phyloP scores from a whole-genome alignment of 225 moss, liverwort and hornwort genomes.

The Marchantia polymorpha region DNA sequence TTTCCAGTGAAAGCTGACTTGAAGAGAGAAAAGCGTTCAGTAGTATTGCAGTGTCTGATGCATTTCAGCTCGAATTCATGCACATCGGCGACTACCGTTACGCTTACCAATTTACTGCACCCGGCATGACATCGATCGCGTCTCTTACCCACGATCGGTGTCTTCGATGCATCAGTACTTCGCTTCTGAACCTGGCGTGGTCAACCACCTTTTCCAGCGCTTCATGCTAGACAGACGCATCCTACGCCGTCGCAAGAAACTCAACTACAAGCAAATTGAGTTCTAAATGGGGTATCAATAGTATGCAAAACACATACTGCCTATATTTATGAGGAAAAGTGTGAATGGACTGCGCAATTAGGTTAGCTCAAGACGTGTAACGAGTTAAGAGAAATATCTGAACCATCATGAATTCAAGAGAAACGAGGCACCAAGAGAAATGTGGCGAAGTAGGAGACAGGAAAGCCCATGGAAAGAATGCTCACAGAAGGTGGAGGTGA shows the following conservation, averaged over 20 bases:
- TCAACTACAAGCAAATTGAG: neutral
- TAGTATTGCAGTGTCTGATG: too few relatives aligned
- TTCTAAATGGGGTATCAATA: neutral
- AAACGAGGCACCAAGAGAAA: neutral
- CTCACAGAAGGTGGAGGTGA: neutral
- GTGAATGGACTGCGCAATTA: neutral
- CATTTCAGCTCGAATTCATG: too few relatives aligned
- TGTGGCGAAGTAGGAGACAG: neutral
- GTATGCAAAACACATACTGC: neutral
- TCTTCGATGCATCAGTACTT: too few relatives aligned
- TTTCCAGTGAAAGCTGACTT: too few relatives aligned
- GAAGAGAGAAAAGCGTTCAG: too few relatives aligned
- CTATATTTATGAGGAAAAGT: neutral
- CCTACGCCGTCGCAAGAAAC: neutral
- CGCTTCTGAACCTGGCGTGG: too few relatives aligned
- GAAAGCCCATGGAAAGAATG: neutral
- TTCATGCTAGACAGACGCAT: neutral
- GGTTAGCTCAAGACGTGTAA: neutral
- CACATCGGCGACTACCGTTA: too few relatives aligned
- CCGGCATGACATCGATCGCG: too few relatives aligned
- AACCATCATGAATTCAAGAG: neutral
- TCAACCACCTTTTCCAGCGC: neutral
- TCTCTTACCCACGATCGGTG: too few relatives aligned
- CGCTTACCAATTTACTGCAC: too few relatives aligned
- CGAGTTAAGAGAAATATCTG: neutral